These are phyloP conservation scores for Candida mattraensis DNA, from an alignment of 805 yeast genomes.

Conservation along the genomic window DNA sequence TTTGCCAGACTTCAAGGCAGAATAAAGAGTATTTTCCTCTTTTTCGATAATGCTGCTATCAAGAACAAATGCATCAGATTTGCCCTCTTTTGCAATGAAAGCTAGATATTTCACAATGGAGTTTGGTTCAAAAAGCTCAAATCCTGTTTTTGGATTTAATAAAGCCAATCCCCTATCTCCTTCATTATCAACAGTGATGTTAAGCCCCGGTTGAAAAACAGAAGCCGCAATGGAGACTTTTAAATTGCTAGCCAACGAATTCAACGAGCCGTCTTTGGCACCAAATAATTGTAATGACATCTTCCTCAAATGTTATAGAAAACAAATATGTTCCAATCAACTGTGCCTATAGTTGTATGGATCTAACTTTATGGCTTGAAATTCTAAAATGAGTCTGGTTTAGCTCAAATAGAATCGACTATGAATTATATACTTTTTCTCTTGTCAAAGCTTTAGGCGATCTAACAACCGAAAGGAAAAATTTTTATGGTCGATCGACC, in stretches of 20 bases:
- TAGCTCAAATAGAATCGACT: too few relatives aligned
- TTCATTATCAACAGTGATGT: constrained; percentile 26
- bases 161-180: constrained; percentile 21
- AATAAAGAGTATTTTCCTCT: constrained; percentile 47
- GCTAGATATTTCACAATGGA: constrained; percentile 67
- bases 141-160: constrained; percentile 38
- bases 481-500: too few relatives aligned
- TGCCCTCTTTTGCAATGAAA: constrained; percentile 22
- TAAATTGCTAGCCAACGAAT: constrained; percentile 39
- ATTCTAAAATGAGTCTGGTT: too few relatives aligned
- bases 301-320: too few relatives aligned
- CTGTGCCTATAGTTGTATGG: too few relatives aligned
- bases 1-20: constrained; percentile 38
- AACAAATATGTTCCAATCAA: too few relatives aligned
- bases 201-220: constrained; percentile 30
- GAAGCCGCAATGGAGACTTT: constrained; percentile 45
- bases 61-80: constrained; percentile 16
- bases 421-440: too few relatives aligned
- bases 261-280: constrained; percentile 29
- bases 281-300: constrained; percentile 34
- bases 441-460: too few relatives aligned
- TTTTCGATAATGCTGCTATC: constrained; percentile 32
- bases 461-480: too few relatives aligned
- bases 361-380: too few relatives aligned
- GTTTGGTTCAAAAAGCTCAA: constrained; percentile 61